A percentile compares a stretch with the other conserved stretches of the same genome.
Conservation (phyloP, 345 rosid species). For the Aethionema arabicum region DNA sequence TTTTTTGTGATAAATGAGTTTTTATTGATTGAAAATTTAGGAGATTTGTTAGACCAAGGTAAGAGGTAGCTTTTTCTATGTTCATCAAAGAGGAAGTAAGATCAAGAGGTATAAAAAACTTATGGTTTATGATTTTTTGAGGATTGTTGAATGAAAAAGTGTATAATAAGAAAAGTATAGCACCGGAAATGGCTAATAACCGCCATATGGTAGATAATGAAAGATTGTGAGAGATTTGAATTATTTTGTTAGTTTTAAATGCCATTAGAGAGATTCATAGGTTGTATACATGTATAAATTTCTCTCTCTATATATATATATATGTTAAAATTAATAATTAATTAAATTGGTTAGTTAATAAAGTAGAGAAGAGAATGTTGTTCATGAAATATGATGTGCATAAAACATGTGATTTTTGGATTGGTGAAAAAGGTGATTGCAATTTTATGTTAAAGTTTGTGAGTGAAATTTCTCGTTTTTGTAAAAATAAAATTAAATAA, state of each 20-base stretch:
- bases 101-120: slow-evolving; percentile 32
- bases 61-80: slow-evolving; percentile 42
- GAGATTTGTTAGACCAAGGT: slow-evolving; percentile 57
- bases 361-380: slow-evolving; percentile 22
- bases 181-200: slow-evolving; percentile 29
- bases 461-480: slow-evolving; percentile 24
- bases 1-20: slow-evolving; percentile 29
- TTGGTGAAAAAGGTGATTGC: slow-evolving; percentile 4
- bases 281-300: background rate
- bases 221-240: slow-evolving; percentile 24
- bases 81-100: slow-evolving; percentile 26
- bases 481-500: background rate
- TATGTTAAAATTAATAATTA: too few relatives aligned
- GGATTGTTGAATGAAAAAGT: slow-evolving; percentile 27
- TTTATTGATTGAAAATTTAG: slow-evolving; percentile 53
- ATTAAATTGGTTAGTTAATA: slow-evolving; percentile 13
- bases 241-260: slow-evolving; percentile 30
- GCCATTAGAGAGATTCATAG: slow-evolving; percentile 26
- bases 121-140: slow-evolving; percentile 24
- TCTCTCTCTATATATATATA: too few relatives aligned
- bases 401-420: slow-evolving; percentile 32
- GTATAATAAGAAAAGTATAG: slow-evolving; percentile 33
- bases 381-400: slow-evolving; percentile 33
- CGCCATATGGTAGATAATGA: slow-evolving; percentile 36
- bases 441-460: background rate